Base-by-base conservation (phyloP, 805 yeast species). In the Yueomyces sp. region DNA sequence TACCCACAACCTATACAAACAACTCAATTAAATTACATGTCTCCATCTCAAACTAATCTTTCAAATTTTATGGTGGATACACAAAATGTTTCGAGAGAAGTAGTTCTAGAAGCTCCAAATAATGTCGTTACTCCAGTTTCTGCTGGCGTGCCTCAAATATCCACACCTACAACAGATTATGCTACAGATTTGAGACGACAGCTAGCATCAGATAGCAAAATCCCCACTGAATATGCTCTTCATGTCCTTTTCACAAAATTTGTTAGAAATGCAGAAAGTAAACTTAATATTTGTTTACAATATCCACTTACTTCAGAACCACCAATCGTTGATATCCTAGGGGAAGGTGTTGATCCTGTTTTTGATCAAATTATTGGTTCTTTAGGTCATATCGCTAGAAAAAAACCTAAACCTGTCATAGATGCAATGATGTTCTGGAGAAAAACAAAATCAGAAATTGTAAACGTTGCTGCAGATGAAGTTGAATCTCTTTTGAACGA, bases 341-440 rank as follows among this genome's bases (percentile, higher is more conserved):
- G 88, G 0, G 90, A 82, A 55, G 96, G 96, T 1, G 79, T 76
- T 1, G 97, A 92, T 55, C 79, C 83, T 0, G 76, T 74, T 26
- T 90, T 92, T 57, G 98, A 92, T 62, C 77, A 83, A 53, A 84
- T 87, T 42, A 76, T 94, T 26, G 77, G 77, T 12, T 83, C 96
- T 0, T 65, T 92, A 44, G 98, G 98, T 6, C 85, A 85, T 58
- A 85, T 92, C 36, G 94, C 98, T 1, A 73, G 86, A 45, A 72
- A 81, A 28, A 85, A 86, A 51, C 96, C 97, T 0, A 88, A 86
- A 56, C 95, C 96, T 0, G 96, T 92, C 1, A 87, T 94, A 33
- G 99, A 92, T 60, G 86, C 95, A 5, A 95, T 92, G 47, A 88
- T 92, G 97, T 88, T 85, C 58, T 92, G 99, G 99, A 73, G 97